Conservation (phyloP, 176 grass and related monocot genomes). For the Lolium perenne region DNA sequence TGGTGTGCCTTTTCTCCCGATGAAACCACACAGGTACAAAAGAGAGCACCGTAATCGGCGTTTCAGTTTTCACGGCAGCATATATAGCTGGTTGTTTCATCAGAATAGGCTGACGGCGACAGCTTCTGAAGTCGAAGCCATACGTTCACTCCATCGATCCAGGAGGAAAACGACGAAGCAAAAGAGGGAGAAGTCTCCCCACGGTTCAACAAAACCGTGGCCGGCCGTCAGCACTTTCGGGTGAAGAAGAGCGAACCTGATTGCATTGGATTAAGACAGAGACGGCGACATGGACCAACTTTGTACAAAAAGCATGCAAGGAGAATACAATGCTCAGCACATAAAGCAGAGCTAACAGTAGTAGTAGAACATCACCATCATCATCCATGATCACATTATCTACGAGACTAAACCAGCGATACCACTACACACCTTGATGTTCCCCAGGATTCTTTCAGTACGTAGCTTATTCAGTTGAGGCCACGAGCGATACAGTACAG, state of each 20-base stretch:
- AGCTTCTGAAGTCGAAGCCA: neutral
- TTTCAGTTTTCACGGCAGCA: neutral
- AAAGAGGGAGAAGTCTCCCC: neutral
- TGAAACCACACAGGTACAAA: neutral
- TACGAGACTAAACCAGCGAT: neutral
- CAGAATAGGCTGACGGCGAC: neutral
- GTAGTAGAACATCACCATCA: slow-evolving; percentile 5
- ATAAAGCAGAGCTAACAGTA: neutral
- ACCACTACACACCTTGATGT: neutral
- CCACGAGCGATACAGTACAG: neutral
- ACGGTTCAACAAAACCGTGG: too few relatives aligned
- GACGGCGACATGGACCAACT: neutral
- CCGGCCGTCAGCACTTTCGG: neutral
- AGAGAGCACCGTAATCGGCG: too few relatives aligned
- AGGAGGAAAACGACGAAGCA: neutral
- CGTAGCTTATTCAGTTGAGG: slow-evolving; percentile 3
- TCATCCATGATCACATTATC: neutral
- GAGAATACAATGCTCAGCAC: neutral
- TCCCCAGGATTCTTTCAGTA: neutral
- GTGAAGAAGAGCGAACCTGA: neutral
- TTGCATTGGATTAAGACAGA: slow-evolving; percentile 14
- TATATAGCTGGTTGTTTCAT: neutral
- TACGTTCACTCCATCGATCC: neutral
- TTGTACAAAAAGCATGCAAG: slow-evolving; percentile 18
- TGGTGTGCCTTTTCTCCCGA: neutral